Conservation (phyloP, 371 early-diverging fungal species). For the Nematocida ironsii region DNA sequence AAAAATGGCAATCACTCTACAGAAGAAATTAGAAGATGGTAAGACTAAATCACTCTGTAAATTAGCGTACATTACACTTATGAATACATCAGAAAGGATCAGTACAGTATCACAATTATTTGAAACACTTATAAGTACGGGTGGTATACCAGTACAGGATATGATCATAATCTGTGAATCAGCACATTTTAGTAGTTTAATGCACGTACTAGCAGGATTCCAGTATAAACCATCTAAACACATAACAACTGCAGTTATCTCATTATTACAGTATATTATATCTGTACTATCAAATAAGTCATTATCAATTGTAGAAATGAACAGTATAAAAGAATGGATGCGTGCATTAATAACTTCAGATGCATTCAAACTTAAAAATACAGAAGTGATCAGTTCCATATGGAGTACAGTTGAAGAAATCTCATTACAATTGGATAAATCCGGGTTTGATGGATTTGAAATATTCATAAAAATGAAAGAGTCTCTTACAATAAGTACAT, state of each 20-base stretch:
- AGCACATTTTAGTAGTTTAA: background rate
- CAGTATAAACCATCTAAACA: constrained; percentile 40
- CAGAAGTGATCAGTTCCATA: constrained; percentile 5
- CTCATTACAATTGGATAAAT: constrained; percentile 8
- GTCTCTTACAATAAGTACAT: background rate
- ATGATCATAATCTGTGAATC: constrained; percentile 3
- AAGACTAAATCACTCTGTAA: constrained; percentile 21
- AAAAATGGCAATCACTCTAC: constrained; percentile 8
- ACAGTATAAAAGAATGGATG: constrained; percentile 14
- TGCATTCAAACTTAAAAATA: constrained; percentile 15
- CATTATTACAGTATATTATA: constrained; percentile 27
- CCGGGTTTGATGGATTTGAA: constrained; percentile 47
- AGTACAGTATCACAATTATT: constrained; percentile 1
- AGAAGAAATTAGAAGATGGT: background rate
- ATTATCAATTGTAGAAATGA: background rate
- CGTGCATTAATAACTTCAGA: background rate
- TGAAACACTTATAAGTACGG: constrained; percentile 3
- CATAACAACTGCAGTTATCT: background rate
- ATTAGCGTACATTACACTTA: constrained; percentile 18
- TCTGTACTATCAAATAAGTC: background rate
- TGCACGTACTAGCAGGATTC: constrained; percentile 2
- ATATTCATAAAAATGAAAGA: constrained; percentile 52
- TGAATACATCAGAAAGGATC: constrained; percentile 25
- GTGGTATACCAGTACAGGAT: background rate
- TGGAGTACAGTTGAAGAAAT: constrained; percentile 25